Evolutionary conservation across 2,329 filamentous ascomycete species (phyloP).

Genomic region (Paraphaeosphaeria sporulosa): DNA sequence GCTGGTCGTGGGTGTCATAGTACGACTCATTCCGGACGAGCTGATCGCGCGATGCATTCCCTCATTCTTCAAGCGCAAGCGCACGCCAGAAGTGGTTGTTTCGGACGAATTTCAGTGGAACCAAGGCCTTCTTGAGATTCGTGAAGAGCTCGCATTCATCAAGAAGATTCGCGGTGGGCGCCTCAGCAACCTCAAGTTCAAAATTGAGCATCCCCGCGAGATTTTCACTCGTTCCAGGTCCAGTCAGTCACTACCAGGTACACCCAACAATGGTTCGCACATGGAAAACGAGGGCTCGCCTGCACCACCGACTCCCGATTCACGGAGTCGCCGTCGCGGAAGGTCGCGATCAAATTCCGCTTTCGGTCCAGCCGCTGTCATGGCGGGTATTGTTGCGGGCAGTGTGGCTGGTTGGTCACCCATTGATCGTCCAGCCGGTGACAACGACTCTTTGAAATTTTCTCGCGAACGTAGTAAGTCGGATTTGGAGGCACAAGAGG

Average conservation of each 20-base stretch:
- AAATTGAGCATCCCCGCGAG: constrained; percentile 77
- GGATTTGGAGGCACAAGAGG: constrained; percentile 54
- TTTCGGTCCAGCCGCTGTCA: constrained; percentile 76
- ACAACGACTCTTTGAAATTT: constrained; percentile 53
- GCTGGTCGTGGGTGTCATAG: constrained; percentile 79
- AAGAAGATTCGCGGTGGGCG: constrained; percentile 82
- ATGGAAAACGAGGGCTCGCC: constrained; percentile 46
- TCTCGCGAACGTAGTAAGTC: constrained; percentile 40
- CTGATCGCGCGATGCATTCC: constrained; percentile 59
- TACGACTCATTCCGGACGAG: constrained; percentile 83
- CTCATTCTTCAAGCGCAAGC: constrained; percentile 51
- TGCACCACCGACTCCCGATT: constrained; percentile 60
- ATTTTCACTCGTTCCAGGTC: constrained; percentile 69
- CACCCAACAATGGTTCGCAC: constrained; percentile 63
- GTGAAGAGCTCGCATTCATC: constrained; percentile 81
- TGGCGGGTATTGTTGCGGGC: constrained; percentile 83
- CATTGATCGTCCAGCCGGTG: constrained; percentile 60
- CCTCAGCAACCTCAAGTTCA: constrained; percentile 81
- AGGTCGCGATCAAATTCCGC: constrained; percentile 76
- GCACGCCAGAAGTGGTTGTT: constrained; percentile 51
- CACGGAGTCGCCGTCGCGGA: constrained; percentile 65
- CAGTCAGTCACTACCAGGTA: constrained; percentile 70
- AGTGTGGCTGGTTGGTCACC: constrained; percentile 81
- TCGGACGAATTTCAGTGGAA: constrained; percentile 68
- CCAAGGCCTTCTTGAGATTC: constrained; percentile 74